Conservation (phyloP, 2,329 filamentous ascomycete species). For the Calonectria montana region DNA sequence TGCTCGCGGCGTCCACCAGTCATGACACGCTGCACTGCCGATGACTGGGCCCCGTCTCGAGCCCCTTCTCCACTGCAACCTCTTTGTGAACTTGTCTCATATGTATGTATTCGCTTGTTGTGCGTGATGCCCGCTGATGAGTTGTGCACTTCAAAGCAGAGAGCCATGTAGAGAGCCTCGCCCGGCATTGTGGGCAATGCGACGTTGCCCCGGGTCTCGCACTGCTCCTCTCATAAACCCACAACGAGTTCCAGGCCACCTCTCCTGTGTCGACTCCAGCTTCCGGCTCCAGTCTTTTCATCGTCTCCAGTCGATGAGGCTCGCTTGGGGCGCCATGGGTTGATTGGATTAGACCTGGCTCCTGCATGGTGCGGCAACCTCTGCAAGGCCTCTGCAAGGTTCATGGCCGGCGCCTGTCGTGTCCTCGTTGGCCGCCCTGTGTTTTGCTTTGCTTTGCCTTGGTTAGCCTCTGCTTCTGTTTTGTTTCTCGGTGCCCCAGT, state of each 20-base stretch:
- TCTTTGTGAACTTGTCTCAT: neutral
- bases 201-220: constrained; percentile 1
- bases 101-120: neutral
- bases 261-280: constrained; percentile 4
- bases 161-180: constrained; percentile 5
- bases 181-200: neutral
- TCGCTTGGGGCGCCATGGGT: constrained; percentile 20
- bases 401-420: constrained; percentile 21
- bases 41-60: constrained; percentile 5
- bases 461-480: constrained; percentile 22
- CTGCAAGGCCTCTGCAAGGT: constrained; percentile 37
- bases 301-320: constrained; percentile 19
- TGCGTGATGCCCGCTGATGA: neutral
- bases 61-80: constrained; percentile 13
- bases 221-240: constrained; percentile 1
- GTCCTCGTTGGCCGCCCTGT: constrained; percentile 10
- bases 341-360: constrained; percentile 36
- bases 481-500: constrained; percentile 20
- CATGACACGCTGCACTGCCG: constrained; percentile 12
- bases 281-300: constrained; percentile 9
- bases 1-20: neutral
- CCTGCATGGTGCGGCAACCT: constrained; percentile 38
- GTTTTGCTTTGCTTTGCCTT: constrained; percentile 17
- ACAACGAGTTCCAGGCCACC: constrained; percentile 14
- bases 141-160: neutral